Evolutionary conservation across 1,139 yeast species (phyloP).

Genomic region (Geotrichum candidum): DNA sequence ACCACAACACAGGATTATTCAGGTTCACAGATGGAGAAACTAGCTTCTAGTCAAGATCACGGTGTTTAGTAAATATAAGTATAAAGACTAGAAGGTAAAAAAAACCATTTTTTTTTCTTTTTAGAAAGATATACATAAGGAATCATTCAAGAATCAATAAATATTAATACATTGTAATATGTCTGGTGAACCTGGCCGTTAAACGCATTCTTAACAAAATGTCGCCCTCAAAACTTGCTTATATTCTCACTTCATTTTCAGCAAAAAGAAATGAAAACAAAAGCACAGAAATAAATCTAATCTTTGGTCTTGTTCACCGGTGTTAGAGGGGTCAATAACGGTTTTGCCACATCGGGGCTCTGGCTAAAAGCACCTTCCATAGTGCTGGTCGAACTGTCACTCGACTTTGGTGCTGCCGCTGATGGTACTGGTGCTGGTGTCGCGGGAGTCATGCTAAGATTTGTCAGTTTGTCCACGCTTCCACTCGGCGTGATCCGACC

Average conservation of each 20-base stretch:
- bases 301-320: background rate
- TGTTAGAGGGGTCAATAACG: background rate
- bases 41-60: too few species aligned
- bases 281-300: background rate
- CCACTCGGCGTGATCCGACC: constrained; percentile 20
- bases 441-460: constrained; percentile 18
- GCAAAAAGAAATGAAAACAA: background rate
- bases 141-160: background rate
- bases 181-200: background rate
- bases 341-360: constrained; percentile 26
- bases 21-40: background rate
- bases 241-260: background rate
- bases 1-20: background rate
- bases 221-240: background rate
- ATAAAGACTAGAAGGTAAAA: background rate
- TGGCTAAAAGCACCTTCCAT: constrained; percentile 36
- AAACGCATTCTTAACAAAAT: background rate
- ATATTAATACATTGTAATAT: background rate
- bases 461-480: constrained; percentile 16
- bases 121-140: background rate
- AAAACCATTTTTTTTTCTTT: background rate
- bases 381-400: constrained; percentile 20
- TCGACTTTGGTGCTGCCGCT: constrained; percentile 9
- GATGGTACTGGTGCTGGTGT: constrained; percentile 14
- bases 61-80: background rate